phyloP scores from a whole-genome alignment of 225 moss, liverwort and hornwort species.

The Ulota crispa region DNA sequence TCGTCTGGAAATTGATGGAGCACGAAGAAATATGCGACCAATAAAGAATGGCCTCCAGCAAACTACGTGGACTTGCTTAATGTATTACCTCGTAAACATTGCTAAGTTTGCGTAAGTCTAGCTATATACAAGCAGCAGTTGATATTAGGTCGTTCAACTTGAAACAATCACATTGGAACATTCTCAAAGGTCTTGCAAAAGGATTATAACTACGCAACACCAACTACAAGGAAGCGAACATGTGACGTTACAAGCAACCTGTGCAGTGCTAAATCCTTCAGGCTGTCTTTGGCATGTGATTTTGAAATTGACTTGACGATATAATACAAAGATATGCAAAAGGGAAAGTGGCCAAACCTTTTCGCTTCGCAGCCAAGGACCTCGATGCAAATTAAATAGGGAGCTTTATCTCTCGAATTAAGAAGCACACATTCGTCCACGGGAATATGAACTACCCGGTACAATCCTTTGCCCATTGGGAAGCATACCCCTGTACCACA shows the following conservation, averaged over 20 bases:
- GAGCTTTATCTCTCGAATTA: slow-evolving; percentile 97
- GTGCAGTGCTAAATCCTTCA: neutral
- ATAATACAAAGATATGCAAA: neutral
- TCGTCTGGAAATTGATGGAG: slow-evolving; percentile 10
- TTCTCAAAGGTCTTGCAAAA: slow-evolving; percentile 8
- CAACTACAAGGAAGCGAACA: slow-evolving; percentile 1
- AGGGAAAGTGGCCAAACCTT: slow-evolving; percentile 52
- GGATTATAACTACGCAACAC: slow-evolving; percentile 2
- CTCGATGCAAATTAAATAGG: slow-evolving; percentile 90
- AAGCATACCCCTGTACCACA: slow-evolving; percentile 82
- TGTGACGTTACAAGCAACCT: neutral
- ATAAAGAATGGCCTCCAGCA: slow-evolving; percentile 3
- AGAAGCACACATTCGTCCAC: slow-evolving; percentile 88
- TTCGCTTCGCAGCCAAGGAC: slow-evolving; percentile 82
- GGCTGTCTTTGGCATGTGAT: neutral
- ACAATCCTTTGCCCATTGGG: slow-evolving; percentile 88
- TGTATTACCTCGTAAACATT: neutral
- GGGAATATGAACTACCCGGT: slow-evolving; percentile 91
- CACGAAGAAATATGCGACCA: slow-evolving; percentile 11
- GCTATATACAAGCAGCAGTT: neutral
- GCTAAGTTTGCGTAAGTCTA: neutral
- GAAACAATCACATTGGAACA: slow-evolving; percentile 6
- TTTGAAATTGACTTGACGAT: neutral
- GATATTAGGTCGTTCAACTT: slow-evolving; percentile 8
- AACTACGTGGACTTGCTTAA: slow-evolving; percentile 5